Evolutionary conservation across 495 filamentous ascomycete genomes (phyloP).

Genomic region (Annulohypoxylon stygium): DNA sequence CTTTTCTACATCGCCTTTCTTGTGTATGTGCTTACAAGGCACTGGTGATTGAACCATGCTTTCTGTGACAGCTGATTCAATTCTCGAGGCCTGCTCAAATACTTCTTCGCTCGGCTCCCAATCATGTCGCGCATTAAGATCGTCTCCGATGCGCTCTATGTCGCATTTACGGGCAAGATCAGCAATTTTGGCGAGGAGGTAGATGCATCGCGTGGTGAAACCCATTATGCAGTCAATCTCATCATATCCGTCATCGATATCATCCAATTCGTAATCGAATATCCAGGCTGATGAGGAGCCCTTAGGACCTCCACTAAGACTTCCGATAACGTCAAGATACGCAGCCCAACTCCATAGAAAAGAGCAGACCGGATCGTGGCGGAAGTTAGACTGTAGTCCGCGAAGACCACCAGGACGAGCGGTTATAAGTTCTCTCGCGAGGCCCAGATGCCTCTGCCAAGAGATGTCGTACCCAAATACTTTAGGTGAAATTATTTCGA

Average conservation of each 20-base stretch:
- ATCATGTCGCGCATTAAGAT: slow-evolving; percentile 61
- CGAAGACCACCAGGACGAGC: slow-evolving; percentile 71
- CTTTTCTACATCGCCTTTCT: slow-evolving; percentile 59
- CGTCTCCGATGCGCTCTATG: slow-evolving; percentile 68
- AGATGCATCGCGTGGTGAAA: slow-evolving; percentile 77
- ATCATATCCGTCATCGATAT: slow-evolving; percentile 69
- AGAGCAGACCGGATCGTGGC: slow-evolving; percentile 75
- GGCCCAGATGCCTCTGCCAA: slow-evolving; percentile 83
- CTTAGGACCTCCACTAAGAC: slow-evolving; percentile 71
- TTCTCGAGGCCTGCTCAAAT: slow-evolving; percentile 64
- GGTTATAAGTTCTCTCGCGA: slow-evolving; percentile 81
- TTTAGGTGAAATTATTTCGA: slow-evolving; percentile 87
- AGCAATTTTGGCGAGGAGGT: slow-evolving; percentile 79
- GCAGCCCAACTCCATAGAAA: slow-evolving; percentile 90
- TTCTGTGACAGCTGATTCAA: slow-evolving; percentile 67
- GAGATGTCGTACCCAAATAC: slow-evolving; percentile 77
- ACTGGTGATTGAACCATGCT: slow-evolving; percentile 58
- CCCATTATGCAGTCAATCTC: slow-evolving; percentile 85
- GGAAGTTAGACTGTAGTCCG: slow-evolving; percentile 63
- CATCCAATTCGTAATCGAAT: slow-evolving; percentile 62
- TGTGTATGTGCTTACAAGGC: slow-evolving; percentile 63
- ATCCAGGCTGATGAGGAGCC: slow-evolving; percentile 53
- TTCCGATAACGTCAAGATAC: slow-evolving; percentile 85
- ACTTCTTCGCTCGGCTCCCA: slow-evolving; percentile 73
- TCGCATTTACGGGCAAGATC: slow-evolving; percentile 80